phyloP scores from a whole-genome alignment of 371 early-diverging fungal genomes.

The Coemansia sp. region DNA sequence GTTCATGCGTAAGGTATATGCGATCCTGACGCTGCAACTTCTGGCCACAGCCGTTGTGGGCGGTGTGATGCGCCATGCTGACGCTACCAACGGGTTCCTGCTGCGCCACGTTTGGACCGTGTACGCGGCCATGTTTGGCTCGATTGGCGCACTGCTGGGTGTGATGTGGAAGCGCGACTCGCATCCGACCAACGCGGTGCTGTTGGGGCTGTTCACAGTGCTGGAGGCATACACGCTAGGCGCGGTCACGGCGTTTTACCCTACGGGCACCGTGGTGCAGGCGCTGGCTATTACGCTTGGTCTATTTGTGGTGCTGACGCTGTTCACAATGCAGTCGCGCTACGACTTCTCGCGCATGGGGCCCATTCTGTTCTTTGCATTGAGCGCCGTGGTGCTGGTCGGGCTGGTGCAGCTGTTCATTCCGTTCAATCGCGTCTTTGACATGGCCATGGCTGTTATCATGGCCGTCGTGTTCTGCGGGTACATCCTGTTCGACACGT shows the following conservation, averaged over 20 bases:
- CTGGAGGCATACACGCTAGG: slow-evolving; percentile 69
- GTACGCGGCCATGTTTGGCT: slow-evolving; percentile 49
- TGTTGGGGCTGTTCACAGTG: slow-evolving; percentile 68
- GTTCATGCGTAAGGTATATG: slow-evolving; percentile 80
- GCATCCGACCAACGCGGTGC: slow-evolving; percentile 63
- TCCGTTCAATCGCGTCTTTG: slow-evolving; percentile 63
- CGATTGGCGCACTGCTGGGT: slow-evolving; percentile 58
- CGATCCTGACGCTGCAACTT: slow-evolving; percentile 70
- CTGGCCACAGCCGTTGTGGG: slow-evolving; percentile 61
- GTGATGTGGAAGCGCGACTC: slow-evolving; percentile 64
- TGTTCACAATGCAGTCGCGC: slow-evolving; percentile 75
- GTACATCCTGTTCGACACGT: slow-evolving; percentile 73
- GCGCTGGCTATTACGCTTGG: slow-evolving; percentile 73
- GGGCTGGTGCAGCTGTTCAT: slow-evolving; percentile 70
- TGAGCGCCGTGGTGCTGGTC: slow-evolving; percentile 63
- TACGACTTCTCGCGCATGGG: slow-evolving; percentile 71
- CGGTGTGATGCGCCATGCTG: slow-evolving; percentile 61
- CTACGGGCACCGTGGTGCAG: slow-evolving; percentile 59
- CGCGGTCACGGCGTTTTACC: slow-evolving; percentile 43
- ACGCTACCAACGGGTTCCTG: slow-evolving; percentile 56
- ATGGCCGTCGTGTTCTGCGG: slow-evolving; percentile 72
- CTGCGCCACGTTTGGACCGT: slow-evolving; percentile 54
- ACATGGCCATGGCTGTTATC: slow-evolving; percentile 65
- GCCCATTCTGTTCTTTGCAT: slow-evolving; percentile 61
- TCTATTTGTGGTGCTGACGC: slow-evolving; percentile 69